These are phyloP conservation scores for Luffa acutangula DNA, from an alignment of 306 rosid species.

Conservation along the genomic window DNA sequence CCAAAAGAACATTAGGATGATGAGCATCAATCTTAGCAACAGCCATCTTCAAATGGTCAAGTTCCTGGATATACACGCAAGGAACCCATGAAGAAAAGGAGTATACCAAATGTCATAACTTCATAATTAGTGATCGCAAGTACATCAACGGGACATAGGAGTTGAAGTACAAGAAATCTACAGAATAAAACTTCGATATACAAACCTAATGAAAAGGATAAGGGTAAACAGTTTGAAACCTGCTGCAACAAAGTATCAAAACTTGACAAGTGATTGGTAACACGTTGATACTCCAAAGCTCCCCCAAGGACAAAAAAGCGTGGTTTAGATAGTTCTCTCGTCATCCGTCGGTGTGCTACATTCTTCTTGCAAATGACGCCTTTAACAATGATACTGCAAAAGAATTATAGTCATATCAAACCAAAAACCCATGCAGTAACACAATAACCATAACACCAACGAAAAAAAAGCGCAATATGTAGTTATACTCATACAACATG, in stretches of 20 bases:
- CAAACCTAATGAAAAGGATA: slow-evolving; percentile 15
- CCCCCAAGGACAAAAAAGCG: slow-evolving; percentile 87
- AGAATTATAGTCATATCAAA: slow-evolving; percentile 20
- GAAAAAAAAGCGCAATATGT: not conserved
- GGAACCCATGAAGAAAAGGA: not conserved
- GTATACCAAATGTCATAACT: slow-evolving; percentile 1
- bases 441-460: not conserved
- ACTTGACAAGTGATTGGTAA: slow-evolving; percentile 73
- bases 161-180: slow-evolving; percentile 7
- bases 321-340: slow-evolving; percentile 63
- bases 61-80: slow-evolving; percentile 55
- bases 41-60: slow-evolving; percentile 98
- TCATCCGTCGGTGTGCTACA: slow-evolving; percentile 91
- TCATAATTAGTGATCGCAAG: slow-evolving; percentile 1
- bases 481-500: not conserved
- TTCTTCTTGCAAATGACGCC: slow-evolving; percentile 95
- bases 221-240: slow-evolving; percentile 40
- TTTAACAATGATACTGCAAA: slow-evolving; percentile 63
- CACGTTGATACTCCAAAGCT: slow-evolving; percentile 97
- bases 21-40: slow-evolving; percentile 84
- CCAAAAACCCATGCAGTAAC: slow-evolving; percentile 5
- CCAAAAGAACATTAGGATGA: slow-evolving; percentile 75
- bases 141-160: not conserved
- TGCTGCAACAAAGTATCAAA: slow-evolving; percentile 96
- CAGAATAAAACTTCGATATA: not conserved